phyloP scores from a whole-genome alignment of 192 early-diverging fungal genomes.

The Dissophora ornata region DNA sequence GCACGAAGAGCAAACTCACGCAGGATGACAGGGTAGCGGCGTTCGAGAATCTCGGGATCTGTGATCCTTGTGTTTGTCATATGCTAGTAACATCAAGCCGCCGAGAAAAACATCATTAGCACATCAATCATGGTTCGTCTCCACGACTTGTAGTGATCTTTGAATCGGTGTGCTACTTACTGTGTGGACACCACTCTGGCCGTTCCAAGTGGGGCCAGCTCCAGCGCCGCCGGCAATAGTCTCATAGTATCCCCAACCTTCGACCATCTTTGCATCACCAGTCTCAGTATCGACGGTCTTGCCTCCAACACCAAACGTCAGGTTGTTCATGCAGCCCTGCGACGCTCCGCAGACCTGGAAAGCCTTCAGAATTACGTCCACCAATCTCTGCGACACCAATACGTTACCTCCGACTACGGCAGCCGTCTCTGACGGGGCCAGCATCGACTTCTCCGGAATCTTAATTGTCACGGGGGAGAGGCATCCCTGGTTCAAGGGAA shows the following conservation, averaged over 20 bases:
- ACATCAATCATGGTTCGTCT: too few relatives aligned
- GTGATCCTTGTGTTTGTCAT: slow-evolving; percentile 99
- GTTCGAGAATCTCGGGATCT: slow-evolving; percentile 95
- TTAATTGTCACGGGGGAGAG: slow-evolving; percentile 83
- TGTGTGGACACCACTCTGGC: slow-evolving; percentile 80
- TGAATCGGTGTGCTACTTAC: slow-evolving; percentile 41
- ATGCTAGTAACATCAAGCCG: slow-evolving; percentile 58
- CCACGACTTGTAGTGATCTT: too few relatives aligned
- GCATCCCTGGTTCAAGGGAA: slow-evolving; percentile 97
- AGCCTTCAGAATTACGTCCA: slow-evolving; percentile 91
- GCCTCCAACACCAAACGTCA: slow-evolving; percentile 89
- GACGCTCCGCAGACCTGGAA: slow-evolving; percentile 92
- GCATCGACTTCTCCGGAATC: slow-evolving; percentile 84
- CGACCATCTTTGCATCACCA: slow-evolving; percentile 57
- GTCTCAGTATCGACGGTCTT: slow-evolving; percentile 64
- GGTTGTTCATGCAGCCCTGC: slow-evolving; percentile 96
- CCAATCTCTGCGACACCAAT: slow-evolving; percentile 90
- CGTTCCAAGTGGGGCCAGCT: slow-evolving; percentile 91
- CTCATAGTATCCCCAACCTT: slow-evolving; percentile 97
- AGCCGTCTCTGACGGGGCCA: slow-evolving; percentile 81
- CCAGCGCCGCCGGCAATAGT: slow-evolving; percentile 91
- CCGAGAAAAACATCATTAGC: neutral
- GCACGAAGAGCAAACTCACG: slow-evolving; percentile 82
- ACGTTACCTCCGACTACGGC: slow-evolving; percentile 99
- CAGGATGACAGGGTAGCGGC: slow-evolving; percentile 90